Base-by-base conservation (phyloP, 2,329 filamentous ascomycete genomes). In the Cercospora janseana region DNA sequence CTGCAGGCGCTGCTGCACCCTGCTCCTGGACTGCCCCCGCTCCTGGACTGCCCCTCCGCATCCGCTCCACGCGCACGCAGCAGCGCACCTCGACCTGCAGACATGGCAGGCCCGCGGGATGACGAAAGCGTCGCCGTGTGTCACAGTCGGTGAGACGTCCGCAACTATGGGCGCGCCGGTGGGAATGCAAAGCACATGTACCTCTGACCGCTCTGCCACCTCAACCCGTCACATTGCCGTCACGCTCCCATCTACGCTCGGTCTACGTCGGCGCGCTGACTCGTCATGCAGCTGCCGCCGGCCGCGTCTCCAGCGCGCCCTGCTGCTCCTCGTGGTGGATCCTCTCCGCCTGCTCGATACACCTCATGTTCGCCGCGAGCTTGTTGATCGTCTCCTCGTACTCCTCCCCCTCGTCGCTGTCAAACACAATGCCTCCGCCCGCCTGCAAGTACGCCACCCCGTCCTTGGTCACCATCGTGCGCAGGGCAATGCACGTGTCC, bases 331-430 rank as follows among this genome's bases (percentile, higher is more conserved):
- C 75, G 55, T 77, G 66, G 68, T 85, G 82, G 67, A 79, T 76
- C 67, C 85, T 79, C 73, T 96, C 92, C 2, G 91, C 92, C 44
- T 84, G 81, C 52, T 83, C 85, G 68, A 97, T 91, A 71, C 88
- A 93, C 60, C 86, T 81, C 76, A 94, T 89, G 69, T 95, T 95
- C 35, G 89, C 88, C 20, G 87, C 84, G 40, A 95, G 76, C 78
- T 98, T 98, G 76, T 98, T 97, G 74, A 93, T 88, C 58, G 94
- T 96, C 79, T 97, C 89, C 71, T 92, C 81, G 77, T 91, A 96
- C 71, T 97, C 93, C 58, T 96, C 88, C 63, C 87, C 86, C 26
- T 80, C 86, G 66, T 95, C 91, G 31, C 88, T 94, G 70, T 97
- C 93, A 65, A 92, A 95, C 34, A 95, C 91, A 63, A 96, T 95